Evolutionary conservation across 192 early-diverging fungal species (phyloP), one percentile per base, ranked within the genome.

Genomic region (Spizellomyces sp.): DNA sequence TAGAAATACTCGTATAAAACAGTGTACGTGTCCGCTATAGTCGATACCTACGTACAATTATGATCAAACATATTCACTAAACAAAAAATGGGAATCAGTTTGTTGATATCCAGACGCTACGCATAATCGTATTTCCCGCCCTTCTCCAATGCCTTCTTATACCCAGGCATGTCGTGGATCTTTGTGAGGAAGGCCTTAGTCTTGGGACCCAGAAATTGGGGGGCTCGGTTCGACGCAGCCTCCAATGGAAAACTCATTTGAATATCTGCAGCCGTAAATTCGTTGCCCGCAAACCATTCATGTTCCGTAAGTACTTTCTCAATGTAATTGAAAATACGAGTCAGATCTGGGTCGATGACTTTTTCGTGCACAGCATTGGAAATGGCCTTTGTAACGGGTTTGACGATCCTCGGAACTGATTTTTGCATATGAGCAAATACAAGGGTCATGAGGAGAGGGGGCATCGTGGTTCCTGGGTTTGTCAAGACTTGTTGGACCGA

Each of bases 241-340:
- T 83, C 69, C 45, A 83, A 14, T 12, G 80, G 80, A 74, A 84
- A 79, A 17, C 61, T 69, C 76, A 84, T 77, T 47, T 58, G 41
- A 12, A 83, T 42, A 64, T 84, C 83, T 1, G 83, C 81, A 42
- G 56, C 83, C 2, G 75, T 65, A 59, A 84, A 70, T 9, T 77
- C 67, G 15, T 61, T 8, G 6, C 79, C 81, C 4, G 75, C 78
- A 61, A 84, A 83, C 55, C 54, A 84, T 41, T 59, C 67, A 9
- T 69, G 22, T 14, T 67, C 50, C 5, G 56, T 7, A 55, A 84
- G 73, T 17, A 80, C 70, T 10, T 15, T 12, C 48, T 84, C 83
- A 41, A 84, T 74, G 52, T 69, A 81, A 46, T n/a, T 55, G 48
- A 66, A 27, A 15, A 58, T 65, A 7, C 57, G 68, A 17, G 19